A percentile compares a stretch with the other conserved stretches of the same genome.
Evolutionary conservation across 148 eudicot species (phyloP).

Genomic region (Rhododendron mucronatum): DNA sequence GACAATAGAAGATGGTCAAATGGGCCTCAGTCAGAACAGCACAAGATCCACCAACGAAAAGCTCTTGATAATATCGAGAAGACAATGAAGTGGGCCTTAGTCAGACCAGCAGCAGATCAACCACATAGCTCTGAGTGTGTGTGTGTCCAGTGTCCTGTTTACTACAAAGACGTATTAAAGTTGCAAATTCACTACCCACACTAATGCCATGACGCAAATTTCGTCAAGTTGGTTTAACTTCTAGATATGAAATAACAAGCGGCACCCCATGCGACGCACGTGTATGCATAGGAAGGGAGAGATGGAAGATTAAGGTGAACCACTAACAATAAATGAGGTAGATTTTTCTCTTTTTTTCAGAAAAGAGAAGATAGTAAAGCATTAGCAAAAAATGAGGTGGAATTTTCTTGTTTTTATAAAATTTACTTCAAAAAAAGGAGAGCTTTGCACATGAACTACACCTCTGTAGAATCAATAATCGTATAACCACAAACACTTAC

Average conservation of each 20-base stretch:
- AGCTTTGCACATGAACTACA: not conserved
- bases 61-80: not conserved
- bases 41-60: not conserved
- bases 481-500: no score
- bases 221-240: not conserved
- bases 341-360: not conserved
- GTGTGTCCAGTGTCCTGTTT: not conserved
- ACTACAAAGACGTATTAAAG: not conserved
- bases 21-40: not conserved
- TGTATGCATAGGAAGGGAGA: not conserved
- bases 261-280: no score
- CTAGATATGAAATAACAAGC: not conserved
- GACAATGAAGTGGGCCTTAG: not conserved
- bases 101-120: not conserved
- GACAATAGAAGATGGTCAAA: not conserved
- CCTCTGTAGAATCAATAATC: not conserved
- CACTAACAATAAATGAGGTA: not conserved
- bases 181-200: not conserved
- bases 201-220: not conserved
- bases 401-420: not conserved
- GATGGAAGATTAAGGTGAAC: not conserved
- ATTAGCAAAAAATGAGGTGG: not conserved
- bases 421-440: not conserved
- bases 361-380: not conserved
- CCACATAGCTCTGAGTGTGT: not conserved